Evolutionary conservation across 208 protist genomes (phyloP).

Genomic region (Willaertia magna): DNA sequence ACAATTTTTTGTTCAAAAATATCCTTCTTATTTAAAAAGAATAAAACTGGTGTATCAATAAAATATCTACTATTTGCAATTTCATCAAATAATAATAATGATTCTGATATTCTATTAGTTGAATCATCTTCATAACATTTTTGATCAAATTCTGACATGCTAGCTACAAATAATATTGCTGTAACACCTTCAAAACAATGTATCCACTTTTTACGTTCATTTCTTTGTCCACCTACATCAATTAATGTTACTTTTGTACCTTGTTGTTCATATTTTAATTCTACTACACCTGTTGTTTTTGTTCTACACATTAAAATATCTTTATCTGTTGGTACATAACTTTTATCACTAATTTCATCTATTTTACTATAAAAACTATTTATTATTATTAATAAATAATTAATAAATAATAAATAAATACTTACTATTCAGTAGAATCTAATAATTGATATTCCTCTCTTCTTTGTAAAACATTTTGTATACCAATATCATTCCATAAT

Average conservation of each 20-base stretch:
- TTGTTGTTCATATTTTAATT: neutral
- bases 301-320: neutral
- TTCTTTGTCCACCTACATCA: conserved; percentile 26
- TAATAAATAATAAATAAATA: too few species aligned
- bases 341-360: neutral
- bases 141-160: conserved; percentile 54
- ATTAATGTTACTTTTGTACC: conserved; percentile 13
- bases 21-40: conserved; percentile 58
- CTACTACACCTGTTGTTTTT: neutral
- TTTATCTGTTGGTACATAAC: neutral
- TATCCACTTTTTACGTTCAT: conserved; percentile 31
- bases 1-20: conserved; percentile 56
- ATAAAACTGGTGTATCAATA: conserved; percentile 46
- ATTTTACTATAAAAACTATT: neutral
- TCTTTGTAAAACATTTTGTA: conserved; percentile 27
- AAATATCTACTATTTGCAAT: conserved; percentile 56
- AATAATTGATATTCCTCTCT: conserved; percentile 39
- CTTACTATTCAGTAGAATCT: conserved; percentile 35
- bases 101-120: conserved; percentile 57
- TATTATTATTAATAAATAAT: too few species aligned
- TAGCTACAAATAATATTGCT: conserved; percentile 11
- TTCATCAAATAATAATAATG: conserved; percentile 53
- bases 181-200: conserved; percentile 22
- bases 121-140: conserved; percentile 46
- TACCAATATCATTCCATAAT: conserved; percentile 36